A percentile compares a stretch with the other conserved stretches of the same genome.
Evolutionary conservation across 352 stramenopile species (phyloP).

Genomic region (Phytophthora brassicae): DNA sequence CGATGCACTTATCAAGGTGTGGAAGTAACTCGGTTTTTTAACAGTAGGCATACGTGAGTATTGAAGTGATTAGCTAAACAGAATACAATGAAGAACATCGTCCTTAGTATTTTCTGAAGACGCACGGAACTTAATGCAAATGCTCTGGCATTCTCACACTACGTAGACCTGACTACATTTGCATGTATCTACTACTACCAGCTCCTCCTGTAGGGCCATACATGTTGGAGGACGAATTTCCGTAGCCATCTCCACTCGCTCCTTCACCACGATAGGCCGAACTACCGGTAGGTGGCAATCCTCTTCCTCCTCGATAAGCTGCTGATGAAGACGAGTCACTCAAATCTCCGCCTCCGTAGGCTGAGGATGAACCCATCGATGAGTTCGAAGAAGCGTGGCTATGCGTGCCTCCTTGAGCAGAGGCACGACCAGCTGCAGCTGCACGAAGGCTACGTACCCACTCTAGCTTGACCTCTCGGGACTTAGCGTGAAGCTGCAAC

Average conservation of each 20-base stretch:
- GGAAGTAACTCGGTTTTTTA: slow-evolving; percentile 68
- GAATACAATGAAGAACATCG: slow-evolving; percentile 18
- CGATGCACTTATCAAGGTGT: slow-evolving; percentile 97
- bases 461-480: slow-evolving; percentile 70
- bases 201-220: slow-evolving; percentile 29
- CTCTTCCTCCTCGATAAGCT: slow-evolving; percentile 11
- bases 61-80: slow-evolving; percentile 26
- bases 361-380: slow-evolving; percentile 25
- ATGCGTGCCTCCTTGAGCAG: slow-evolving; percentile 17
- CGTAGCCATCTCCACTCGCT: slow-evolving; percentile 15
- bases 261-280: slow-evolving; percentile 22
- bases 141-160: slow-evolving; percentile 9
- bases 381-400: slow-evolving; percentile 31
- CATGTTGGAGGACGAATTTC: slow-evolving; percentile 31
- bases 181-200: slow-evolving; percentile 42
- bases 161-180: slow-evolving; percentile 40
- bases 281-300: slow-evolving; percentile 12
- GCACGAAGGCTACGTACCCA: slow-evolving; percentile 79
- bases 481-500: slow-evolving; percentile 82
- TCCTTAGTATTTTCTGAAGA: neutral
- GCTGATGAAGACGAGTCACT: slow-evolving; percentile 15
- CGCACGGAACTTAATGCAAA: slow-evolving; percentile 16
- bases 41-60: slow-evolving; percentile 1
- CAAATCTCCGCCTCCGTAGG: slow-evolving; percentile 17
- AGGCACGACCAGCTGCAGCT: slow-evolving; percentile 35